Evolutionary conservation across 768 basidiomycete species (phyloP), one percentile per base, ranked within the genome.

Genomic region (Chalciporus sphaerocephalus): DNA sequence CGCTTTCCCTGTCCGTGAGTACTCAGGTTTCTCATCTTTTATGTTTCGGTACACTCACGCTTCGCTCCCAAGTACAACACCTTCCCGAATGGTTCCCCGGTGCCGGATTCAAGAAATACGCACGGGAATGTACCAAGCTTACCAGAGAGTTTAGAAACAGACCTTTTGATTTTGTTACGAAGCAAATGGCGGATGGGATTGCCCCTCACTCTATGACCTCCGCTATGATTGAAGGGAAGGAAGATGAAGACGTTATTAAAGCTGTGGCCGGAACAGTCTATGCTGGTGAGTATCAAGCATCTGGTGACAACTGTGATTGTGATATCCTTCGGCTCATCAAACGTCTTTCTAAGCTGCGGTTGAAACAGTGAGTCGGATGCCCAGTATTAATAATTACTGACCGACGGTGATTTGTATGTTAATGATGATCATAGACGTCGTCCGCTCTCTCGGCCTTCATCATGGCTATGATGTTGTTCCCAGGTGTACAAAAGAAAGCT

Each of bases 61-160:
- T 3, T 32, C 30, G 10, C 10, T 25, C n/a, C n/a, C n/a, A 32
- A 54, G 60, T 69, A 9, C 55, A 47, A 35, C 36, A 61, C 40
- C 25, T 65, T 17, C 65, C 66, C 11, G 51, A 56, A 27, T 64
- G 66, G 64, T 54, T 56, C 36, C 67, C 65, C 8, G 66, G 65
- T 2, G 48, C 59, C 1, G 58, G 56, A 5, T 67, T 70, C 46
- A 57, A 54, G 25, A 42, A 27, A 12, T 52, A 48, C 27, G 67
- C 58, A 23, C 46, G 28, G 32, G 43, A 18, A 17, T 55, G 54
- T 16, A 17, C 40, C 2, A 48, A 53, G 33, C 16, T 59, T 35
- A 59, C 59, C 20, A 52, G 53, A 11, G 16, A 60, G 10, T 11
- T 54, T 33, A 48, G 50, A 6, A 57, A 59, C 15, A 21, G 46